These are phyloP conservation scores for Dactylellina sp. DNA, from an alignment of 2,329 filamentous ascomycete species.

Conservation along the genomic window DNA sequence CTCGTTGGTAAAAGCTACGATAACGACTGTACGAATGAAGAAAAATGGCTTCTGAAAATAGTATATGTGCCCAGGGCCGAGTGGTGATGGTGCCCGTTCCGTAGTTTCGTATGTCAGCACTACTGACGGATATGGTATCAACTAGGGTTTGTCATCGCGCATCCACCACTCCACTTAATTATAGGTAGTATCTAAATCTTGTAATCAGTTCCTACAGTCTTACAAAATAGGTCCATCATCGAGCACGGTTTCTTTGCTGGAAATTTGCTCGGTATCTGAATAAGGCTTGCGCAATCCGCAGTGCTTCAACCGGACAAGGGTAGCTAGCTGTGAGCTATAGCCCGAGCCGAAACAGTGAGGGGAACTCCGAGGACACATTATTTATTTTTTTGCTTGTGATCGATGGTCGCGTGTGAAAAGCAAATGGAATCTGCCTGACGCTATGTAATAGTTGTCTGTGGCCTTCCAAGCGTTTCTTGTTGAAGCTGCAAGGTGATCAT, in stretches of 20 bases:
- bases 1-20: conserved; percentile 31
- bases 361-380: conserved; percentile 24
- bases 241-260: conserved; percentile 10
- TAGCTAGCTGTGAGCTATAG: conserved; percentile 42
- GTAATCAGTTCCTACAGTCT: conserved; percentile 50
- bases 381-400: conserved; percentile 1
- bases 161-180: conserved; percentile 55
- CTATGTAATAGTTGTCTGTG: conserved; percentile 3
- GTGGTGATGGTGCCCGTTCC: conserved; percentile 43
- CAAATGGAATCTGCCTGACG: conserved; percentile 25
- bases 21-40: conserved; percentile 29
- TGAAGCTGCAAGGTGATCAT: conserved; percentile 47
- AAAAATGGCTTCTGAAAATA: conserved; percentile 53
- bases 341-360: conserved; percentile 17
- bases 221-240: conserved; percentile 39
- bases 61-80: conserved; percentile 34
- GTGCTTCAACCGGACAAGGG: conserved; percentile 31
- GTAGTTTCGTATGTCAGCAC: conserved; percentile 56
- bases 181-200: conserved; percentile 41
- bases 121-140: conserved; percentile 53
- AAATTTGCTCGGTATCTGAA: conserved; percentile 18
- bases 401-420: conserved; percentile 31
- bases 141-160: conserved; percentile 52
- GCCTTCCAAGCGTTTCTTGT: conserved; percentile 31
- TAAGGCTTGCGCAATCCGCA: conserved; percentile 47